Percentiles rank a stretch among this genome's conserved stretches.
These are phyloP conservation scores for Cutaneotrichosporon arboriforme DNA, from an alignment of 1,284 basidiomycete genomes.

Conservation along the genomic window DNA sequence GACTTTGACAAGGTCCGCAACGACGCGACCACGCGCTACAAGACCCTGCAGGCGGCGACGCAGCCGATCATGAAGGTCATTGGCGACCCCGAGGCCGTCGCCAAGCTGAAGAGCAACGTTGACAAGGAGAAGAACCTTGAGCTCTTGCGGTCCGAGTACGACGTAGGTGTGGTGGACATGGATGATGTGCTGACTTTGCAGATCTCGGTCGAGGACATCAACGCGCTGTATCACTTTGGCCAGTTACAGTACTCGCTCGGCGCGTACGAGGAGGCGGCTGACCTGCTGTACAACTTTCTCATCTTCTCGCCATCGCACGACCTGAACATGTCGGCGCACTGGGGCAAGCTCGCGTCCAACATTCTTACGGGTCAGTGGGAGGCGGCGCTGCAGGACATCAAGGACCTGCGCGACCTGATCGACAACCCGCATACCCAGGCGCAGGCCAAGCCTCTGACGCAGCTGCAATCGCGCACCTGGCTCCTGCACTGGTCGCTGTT, in stretches of 20 bases:
- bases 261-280: constrained; percentile 90
- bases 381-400: constrained; percentile 85
- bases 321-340: constrained; percentile 89
- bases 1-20: constrained; percentile 77
- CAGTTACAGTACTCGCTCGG: constrained; percentile 98
- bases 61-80: constrained; percentile 92
- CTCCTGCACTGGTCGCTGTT: constrained; percentile 97
- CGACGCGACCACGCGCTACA: constrained; percentile 74
- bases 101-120: constrained; percentile 63
- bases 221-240: constrained; percentile 93
- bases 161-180: constrained; percentile 55
- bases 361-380: constrained; percentile 95
- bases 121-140: constrained; percentile 96
- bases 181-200: constrained; percentile 38
- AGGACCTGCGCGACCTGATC: constrained; percentile 84
- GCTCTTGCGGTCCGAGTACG: constrained; percentile 89
- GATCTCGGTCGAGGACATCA: constrained; percentile 92
- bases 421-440: constrained; percentile 58
- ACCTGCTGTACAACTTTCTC: constrained; percentile 98
- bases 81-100: constrained; percentile 86
- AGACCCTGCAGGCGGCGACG: constrained; percentile 78
- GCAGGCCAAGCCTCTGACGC: constrained; percentile 61
- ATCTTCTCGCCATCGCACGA: constrained; percentile 89
- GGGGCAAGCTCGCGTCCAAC: constrained; percentile 96
- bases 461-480: constrained; percentile 94